phyloP scores from a whole-genome alignment of 306 rosid species.

The Lagenaria siceraria region DNA sequence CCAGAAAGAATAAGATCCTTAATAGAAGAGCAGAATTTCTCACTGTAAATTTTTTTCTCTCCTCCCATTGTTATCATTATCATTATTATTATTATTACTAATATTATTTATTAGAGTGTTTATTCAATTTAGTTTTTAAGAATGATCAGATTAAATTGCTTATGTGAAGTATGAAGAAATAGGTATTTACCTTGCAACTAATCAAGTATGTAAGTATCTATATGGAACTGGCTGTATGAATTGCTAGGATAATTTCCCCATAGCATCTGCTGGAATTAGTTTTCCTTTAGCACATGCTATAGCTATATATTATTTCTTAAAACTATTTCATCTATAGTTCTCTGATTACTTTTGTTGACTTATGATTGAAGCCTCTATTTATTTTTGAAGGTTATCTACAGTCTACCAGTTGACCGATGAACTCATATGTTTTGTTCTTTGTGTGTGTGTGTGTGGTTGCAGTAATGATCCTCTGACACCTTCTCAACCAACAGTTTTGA shows the following conservation, averaged over 20 bases:
- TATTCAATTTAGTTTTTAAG: background rate
- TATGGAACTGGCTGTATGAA: background rate
- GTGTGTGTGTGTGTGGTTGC: constrained; percentile 7
- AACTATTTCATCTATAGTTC: background rate
- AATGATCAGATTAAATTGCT: background rate
- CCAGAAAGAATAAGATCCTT: background rate
- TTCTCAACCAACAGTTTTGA: constrained; percentile 14
- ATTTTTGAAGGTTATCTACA: background rate
- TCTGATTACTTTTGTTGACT: background rate
- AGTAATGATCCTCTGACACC: constrained; percentile 32
- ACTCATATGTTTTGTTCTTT: constrained; percentile 1
- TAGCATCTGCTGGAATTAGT: background rate
- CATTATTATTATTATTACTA: no score
- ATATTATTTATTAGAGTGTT: no score
- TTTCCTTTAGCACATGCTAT: background rate
- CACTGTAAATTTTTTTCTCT: background rate
- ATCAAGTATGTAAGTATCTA: background rate
- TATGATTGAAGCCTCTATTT: background rate
- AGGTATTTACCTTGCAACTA: background rate
- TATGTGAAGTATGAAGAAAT: background rate
- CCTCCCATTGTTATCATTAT: no score
- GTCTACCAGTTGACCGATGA: constrained; percentile 7
- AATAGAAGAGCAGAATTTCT: background rate
- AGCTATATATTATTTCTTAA: background rate
- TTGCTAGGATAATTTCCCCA: background rate